These are phyloP conservation scores for Russula earlei DNA, from an alignment of 768 basidiomycete genomes.

Conservation along the genomic window DNA sequence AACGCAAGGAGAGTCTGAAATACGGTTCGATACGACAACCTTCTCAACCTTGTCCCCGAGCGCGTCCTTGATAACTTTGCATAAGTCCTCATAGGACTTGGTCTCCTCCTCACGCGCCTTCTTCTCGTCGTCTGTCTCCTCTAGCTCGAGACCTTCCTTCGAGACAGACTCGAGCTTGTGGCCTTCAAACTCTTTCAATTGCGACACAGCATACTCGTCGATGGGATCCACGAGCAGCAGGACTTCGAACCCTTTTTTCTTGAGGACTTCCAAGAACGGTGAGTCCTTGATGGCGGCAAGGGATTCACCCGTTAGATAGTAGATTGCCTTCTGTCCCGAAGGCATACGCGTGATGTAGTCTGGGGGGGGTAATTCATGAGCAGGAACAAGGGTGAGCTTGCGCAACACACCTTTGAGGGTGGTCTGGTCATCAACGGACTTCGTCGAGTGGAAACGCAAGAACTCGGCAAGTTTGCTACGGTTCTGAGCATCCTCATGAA, in stretches of 20 bases:
- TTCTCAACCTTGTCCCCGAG: constrained; percentile 99
- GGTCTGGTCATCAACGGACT: constrained; percentile 79
- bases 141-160: constrained; percentile 98
- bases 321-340: constrained; percentile 96
- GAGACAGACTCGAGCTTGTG: constrained; percentile 97
- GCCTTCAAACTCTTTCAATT: constrained; percentile 98
- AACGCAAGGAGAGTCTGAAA: constrained; percentile 92
- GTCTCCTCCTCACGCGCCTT: constrained; percentile 76
- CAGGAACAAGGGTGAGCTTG: not conserved
- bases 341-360: constrained; percentile 99
- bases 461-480: constrained; percentile 98
- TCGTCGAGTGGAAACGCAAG: constrained; percentile 97
- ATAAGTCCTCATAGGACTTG: constrained; percentile 76
- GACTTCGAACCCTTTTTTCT: constrained; percentile 99
- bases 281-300: constrained; percentile 85
- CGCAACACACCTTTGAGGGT: constrained; percentile 74
- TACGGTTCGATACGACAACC: constrained; percentile 96
- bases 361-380: constrained; percentile 23
- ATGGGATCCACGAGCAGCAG: constrained; percentile 97
- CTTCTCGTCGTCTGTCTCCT: constrained; percentile 99
- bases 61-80: constrained; percentile 93
- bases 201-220: constrained; percentile 96
- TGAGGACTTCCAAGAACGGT: constrained; percentile 97
- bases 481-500: constrained; percentile 98
- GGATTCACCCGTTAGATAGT: constrained; percentile 98